phyloP scores from a whole-genome alignment of 2,329 filamentous ascomycete species.

The Hypoxylon sp. region DNA sequence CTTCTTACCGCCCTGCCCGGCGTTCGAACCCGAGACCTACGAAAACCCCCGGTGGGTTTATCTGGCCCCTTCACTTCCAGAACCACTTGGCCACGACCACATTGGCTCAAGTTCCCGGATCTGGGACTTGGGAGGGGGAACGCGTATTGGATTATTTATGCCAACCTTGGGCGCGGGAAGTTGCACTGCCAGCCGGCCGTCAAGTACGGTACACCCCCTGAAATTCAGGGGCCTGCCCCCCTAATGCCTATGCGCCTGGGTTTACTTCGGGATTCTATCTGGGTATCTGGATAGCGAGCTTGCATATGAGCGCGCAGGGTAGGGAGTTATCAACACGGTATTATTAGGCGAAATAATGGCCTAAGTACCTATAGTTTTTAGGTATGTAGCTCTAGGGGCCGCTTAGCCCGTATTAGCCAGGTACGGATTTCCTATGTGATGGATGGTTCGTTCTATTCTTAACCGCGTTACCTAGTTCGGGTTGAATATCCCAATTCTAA shows the following conservation, averaged over 20 bases:
- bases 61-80: not conserved
- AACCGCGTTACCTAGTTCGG: too few relatives aligned
- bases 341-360: too few relatives aligned
- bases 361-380: too few relatives aligned
- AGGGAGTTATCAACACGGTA: not conserved
- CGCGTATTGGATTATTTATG: not conserved
- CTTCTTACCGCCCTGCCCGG: not conserved
- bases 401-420: too few relatives aligned
- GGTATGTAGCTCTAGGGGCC: too few relatives aligned
- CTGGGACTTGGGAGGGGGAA: not conserved
- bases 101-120: not conserved
- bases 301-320: not conserved
- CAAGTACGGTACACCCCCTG: not conserved
- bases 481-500: too few relatives aligned
- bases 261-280: not conserved
- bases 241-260: not conserved
- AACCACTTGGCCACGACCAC: not conserved
- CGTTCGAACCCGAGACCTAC: not conserved
- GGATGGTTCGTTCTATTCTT: too few relatives aligned
- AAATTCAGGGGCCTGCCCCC: not conserved
- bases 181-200: not conserved
- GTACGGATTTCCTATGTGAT: too few relatives aligned
- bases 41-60: constrained; percentile 3
- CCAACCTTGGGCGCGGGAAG: not conserved
- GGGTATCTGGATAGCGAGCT: not conserved